Conservation (phyloP, 306 rosid species). For the Cyamopsis tetragonoloba region DNA sequence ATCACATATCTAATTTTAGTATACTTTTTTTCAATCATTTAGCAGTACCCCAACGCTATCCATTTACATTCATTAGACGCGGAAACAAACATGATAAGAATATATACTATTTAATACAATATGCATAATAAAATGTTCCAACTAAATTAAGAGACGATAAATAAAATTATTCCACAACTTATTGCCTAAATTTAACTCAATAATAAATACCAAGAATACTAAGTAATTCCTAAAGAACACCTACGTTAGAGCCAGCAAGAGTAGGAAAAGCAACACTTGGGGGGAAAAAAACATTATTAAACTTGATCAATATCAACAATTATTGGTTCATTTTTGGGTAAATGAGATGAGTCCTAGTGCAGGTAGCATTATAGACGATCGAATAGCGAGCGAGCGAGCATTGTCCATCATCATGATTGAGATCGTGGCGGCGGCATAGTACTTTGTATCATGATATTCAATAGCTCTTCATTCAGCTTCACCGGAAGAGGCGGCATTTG, state of each 20-base stretch:
- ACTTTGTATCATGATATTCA: conserved; percentile 68
- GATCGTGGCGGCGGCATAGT: conserved; percentile 52
- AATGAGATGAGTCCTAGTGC: conserved; percentile 15
- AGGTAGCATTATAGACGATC: conserved; percentile 26
- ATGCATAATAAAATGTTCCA: conserved; percentile 15
- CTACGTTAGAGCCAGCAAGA: conserved; percentile 38
- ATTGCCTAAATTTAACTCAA: conserved; percentile 37
- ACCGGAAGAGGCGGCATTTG: conserved; percentile 94
- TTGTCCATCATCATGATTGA: conserved; percentile 56
- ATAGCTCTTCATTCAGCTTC: conserved; percentile 86
- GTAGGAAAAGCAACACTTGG: conserved; percentile 25
- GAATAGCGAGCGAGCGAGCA: no score
- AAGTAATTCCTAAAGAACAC: conserved; percentile 40
- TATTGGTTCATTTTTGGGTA: conserved; percentile 29
- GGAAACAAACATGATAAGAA: conserved; percentile 3
- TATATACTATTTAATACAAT: conserved; percentile 16
- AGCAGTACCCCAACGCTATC: background rate
- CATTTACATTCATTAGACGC: background rate
- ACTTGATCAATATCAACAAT: conserved; percentile 32
- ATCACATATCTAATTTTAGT: no score
- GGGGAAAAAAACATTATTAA: conserved; percentile 22
- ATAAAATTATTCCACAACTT: conserved; percentile 32
- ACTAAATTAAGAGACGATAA: conserved; percentile 20
- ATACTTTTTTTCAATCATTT: no score
- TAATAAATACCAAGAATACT: conserved; percentile 34